Conservation (phyloP, 2,329 filamentous ascomycete genomes). For the Colletotrichum coccodes region DNA sequence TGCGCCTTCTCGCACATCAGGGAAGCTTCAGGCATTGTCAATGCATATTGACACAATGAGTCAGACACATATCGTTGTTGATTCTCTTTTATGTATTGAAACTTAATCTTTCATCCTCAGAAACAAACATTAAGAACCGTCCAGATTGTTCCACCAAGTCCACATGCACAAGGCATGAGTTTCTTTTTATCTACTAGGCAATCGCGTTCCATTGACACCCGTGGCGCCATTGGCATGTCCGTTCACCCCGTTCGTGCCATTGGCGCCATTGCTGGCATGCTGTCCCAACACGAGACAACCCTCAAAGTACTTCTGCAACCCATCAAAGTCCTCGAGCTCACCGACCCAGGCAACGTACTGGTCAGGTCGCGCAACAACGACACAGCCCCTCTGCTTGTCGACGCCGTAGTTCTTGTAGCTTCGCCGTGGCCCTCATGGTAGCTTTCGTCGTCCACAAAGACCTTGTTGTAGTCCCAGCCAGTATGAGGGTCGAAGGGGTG, state of each 20-base stretch:
- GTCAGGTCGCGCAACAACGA: slow-evolving; percentile 73
- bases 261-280: background rate
- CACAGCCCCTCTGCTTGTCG: slow-evolving; percentile 61
- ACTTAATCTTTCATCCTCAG: too few relatives aligned
- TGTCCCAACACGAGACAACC: slow-evolving; percentile 35
- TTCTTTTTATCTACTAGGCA: background rate
- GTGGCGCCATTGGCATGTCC: background rate
- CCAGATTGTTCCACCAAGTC: background rate
- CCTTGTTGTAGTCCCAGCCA: slow-evolving; percentile 67
- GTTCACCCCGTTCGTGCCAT: slow-evolving; percentile 1
- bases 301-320: slow-evolving; percentile 47
- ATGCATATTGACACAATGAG: too few relatives aligned
- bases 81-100: too few relatives aligned
- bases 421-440: slow-evolving; percentile 63
- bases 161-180: too few relatives aligned
- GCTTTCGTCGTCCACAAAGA: slow-evolving; percentile 64
- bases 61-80: too few relatives aligned
- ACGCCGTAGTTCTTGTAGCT: slow-evolving; percentile 70
- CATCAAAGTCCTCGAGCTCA: slow-evolving; percentile 48
- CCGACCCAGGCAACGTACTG: slow-evolving; percentile 67
- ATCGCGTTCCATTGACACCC: background rate
- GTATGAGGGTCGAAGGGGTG: slow-evolving; percentile 55
- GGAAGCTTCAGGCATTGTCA: too few relatives aligned
- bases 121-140: fast-evolving
- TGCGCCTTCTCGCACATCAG: too few relatives aligned